Evolutionary conservation across 306 rosid species (phyloP).

Genomic region (Aeschynomene evenia): DNA sequence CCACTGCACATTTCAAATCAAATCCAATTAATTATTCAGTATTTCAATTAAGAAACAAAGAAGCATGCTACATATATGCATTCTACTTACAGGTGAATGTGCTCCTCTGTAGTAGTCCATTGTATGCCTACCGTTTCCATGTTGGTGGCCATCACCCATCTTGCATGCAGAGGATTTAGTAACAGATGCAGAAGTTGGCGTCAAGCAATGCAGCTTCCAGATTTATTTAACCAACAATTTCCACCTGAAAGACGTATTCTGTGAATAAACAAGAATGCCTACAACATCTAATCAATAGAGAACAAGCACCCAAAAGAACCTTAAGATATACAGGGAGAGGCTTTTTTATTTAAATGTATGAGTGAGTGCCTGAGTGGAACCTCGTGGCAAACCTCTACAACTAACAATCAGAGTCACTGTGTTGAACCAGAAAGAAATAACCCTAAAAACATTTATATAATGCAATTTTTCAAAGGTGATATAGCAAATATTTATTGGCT

Average conservation of each 20-base stretch:
- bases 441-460: background rate
- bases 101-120: conserved; percentile 73
- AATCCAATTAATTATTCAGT: conserved; percentile 36
- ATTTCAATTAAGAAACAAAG: conserved; percentile 18
- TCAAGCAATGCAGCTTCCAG: conserved; percentile 23
- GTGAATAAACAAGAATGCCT: conserved; percentile 30
- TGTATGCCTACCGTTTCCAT: conserved; percentile 73
- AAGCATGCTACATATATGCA: conserved; percentile 6
- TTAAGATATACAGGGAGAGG: background rate
- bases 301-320: background rate
- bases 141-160: conserved; percentile 81
- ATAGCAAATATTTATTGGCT: background rate
- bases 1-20: conserved; percentile 67
- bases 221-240: conserved; percentile 30
- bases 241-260: conserved; percentile 25
- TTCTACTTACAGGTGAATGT: conserved; percentile 56
- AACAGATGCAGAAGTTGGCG: conserved; percentile 33
- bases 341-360: background rate
- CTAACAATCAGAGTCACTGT: background rate
- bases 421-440: background rate
- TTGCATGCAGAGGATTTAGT: conserved; percentile 35
- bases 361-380: background rate
- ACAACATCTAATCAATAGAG: conserved; percentile 1
- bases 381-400: background rate
- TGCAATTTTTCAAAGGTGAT: background rate